Base-by-base conservation (phyloP, 768 basidiomycete species). In the Gymnopilus dilepis region DNA sequence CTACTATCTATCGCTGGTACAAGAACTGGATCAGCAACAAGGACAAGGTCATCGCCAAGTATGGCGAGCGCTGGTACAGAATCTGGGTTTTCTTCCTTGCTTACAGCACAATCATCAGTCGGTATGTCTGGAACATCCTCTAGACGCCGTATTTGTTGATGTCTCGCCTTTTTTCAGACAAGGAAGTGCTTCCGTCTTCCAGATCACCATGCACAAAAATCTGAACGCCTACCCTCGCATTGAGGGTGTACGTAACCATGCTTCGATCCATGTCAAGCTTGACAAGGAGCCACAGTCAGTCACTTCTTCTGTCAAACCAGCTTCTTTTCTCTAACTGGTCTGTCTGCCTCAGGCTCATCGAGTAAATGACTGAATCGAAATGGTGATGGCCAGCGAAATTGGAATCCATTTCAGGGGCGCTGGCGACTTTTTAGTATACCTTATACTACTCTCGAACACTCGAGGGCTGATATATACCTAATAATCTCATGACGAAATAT, bases 31-130 rank as follows among this genome's bases (percentile, higher is more conserved):
- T 97, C 42, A 80, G 81, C 60, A 98, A 99, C 84, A 90, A 91
- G 80, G 95, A 95, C 45, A 90, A 91, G 76, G 89, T 97, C 52
- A 65, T 91, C 38, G 94, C 80, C 58, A 91, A 89, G 76, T 99
- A 99, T 72, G 97, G 97, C 56, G 93, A 96, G 31, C 83, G 86
- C 69, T 95, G 94, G 94, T 99, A 90, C 81, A 85, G 97, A 67
- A 86, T 93, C 71, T 99, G 97, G 97, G 87, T 87, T 4, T 99
- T 91, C 85, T 99, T 99, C 89, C 85, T 99, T 31, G 97, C 96
- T 12, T 97, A 89, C 74, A 88, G 91, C 43, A 84, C 84, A n/a
- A 97, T 99, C 67, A 84, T 81, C 61, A 87, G 90, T 66, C 85
- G 94, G 88, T 88, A 58, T 43, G 82, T 75, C 31, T 43, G n/a